Evolutionary conservation across 192 early-diverging fungal genomes (phyloP).

Genomic region (Umbelopsis isabellina): DNA sequence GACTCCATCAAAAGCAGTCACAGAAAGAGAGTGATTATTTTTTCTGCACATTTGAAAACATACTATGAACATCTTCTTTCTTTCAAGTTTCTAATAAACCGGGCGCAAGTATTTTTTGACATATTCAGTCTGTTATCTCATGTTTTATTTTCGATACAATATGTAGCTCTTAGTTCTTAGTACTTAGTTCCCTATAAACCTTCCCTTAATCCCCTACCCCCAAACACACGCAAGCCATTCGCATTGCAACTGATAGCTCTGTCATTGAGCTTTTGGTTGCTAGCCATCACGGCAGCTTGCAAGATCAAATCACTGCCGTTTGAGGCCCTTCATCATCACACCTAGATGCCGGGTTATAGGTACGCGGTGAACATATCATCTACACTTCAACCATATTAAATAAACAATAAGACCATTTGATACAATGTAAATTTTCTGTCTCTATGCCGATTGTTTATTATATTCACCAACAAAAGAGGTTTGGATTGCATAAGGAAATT

Average conservation of each 20-base stretch:
- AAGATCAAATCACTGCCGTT: slow-evolving; percentile 20
- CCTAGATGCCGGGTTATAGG: slow-evolving; percentile 24
- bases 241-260: slow-evolving; percentile 2
- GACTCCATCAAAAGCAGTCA: not conserved
- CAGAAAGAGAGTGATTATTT: not conserved
- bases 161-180: not conserved
- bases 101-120: too few relatives aligned
- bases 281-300: slow-evolving; percentile 9
- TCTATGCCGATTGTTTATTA: slow-evolving; percentile 12
- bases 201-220: not conserved
- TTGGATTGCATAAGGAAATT: not conserved
- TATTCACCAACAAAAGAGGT: slow-evolving; percentile 18
- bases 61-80: too few relatives aligned
- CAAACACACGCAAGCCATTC: slow-evolving; percentile 12
- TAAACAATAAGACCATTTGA: not conserved
- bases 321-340: slow-evolving; percentile 24
- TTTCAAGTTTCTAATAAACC: too few relatives aligned
- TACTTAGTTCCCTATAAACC: not conserved
- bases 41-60: too few relatives aligned
- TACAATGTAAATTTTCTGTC: slow-evolving; percentile 3
- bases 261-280: not conserved
- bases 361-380: slow-evolving; percentile 17
- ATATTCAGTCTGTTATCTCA: too few relatives aligned
- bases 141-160: too few relatives aligned
- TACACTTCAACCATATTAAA: not conserved